Base-by-base conservation (phyloP, 768 basidiomycete genomes). In the Hemileccinum impolitum region DNA sequence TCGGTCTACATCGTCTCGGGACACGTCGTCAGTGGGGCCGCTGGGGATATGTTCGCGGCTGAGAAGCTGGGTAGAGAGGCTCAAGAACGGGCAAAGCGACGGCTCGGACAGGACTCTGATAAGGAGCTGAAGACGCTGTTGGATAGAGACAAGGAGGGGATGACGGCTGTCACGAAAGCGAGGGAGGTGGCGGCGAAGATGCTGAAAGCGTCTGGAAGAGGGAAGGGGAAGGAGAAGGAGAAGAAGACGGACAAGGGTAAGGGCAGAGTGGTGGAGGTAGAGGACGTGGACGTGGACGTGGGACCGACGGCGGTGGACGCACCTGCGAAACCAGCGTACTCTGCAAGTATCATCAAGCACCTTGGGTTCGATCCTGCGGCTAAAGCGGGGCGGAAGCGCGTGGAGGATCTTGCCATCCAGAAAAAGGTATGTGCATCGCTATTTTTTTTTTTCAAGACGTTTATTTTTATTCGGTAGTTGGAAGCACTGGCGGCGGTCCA, bases 1-100 rank as follows among this genome's bases (percentile, higher is more conserved):
- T 70, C 84, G 45, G 90, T 91, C 7, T 96, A 95, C 59, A 75
- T 95, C 38, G 75, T 94, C 18, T 83, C 84, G 0, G 90, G 92
- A 3, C 88, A 90, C 50, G 72, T 91, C 45, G 76, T 93, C 10
- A 75, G 78, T 28, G 80, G 76, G 17, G 63, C 70, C 2, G 62
- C 60, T 26, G 67, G 54, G 3, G 61, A 63, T 17, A 57, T 87
- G 56, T 84, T 79, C 53, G 61, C 83, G 3, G 63, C 75, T 1
- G 94, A 95, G 67, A 82, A 73, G 49, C 73, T 94, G 34, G 92
- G 92, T 1, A 75, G 93, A 15, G 86, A 86, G 46, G 85, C 85
- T 2, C 88, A 92, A 58, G 87, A 86, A 17, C 86, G 77, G 59
- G 82, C 86, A 6, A 82, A 82, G 54, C 78, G 91, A 39, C 77